Conservation (phyloP, 495 filamentous ascomycete species). For the Daldinia concentrica region DNA sequence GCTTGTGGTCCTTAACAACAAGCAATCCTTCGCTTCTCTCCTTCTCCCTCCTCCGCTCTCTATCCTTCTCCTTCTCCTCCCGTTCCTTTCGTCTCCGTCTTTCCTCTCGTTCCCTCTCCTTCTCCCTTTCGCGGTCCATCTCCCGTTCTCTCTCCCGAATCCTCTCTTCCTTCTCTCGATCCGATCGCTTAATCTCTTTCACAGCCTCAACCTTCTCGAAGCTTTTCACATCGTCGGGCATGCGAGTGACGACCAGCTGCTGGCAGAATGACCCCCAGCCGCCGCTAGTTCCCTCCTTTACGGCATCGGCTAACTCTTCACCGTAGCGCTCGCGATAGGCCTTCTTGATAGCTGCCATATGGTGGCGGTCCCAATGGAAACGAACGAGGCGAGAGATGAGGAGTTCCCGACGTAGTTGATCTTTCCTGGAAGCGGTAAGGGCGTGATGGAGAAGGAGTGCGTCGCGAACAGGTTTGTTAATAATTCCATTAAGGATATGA, state of each 20-base stretch:
- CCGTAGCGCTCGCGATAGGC: constrained; percentile 77
- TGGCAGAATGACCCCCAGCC: constrained; percentile 64
- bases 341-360: constrained; percentile 74
- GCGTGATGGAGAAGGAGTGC: constrained; percentile 95
- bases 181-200: constrained; percentile 26
- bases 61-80: constrained; percentile 35
- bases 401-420: constrained; percentile 78
- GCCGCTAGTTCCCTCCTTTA: constrained; percentile 59
- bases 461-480: constrained; percentile 94
- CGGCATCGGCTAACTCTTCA: constrained; percentile 71
- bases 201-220: constrained; percentile 52
- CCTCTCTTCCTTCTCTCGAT: constrained; percentile 32
- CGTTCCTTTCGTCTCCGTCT: constrained; percentile 27
- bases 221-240: constrained; percentile 61
- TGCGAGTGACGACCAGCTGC: constrained; percentile 61
- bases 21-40: constrained; percentile 42
- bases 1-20: constrained; percentile 42
- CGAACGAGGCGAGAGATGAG: constrained; percentile 82
- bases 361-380: constrained; percentile 83
- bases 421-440: constrained; percentile 68
- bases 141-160: constrained; percentile 40
- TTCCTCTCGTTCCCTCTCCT: constrained; percentile 47
- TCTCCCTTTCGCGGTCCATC: constrained; percentile 41
- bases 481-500: constrained; percentile 95
- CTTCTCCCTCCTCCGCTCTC: constrained; percentile 31